These are phyloP conservation scores for Aspergillus bertholletiae DNA, from an alignment of 495 filamentous ascomycete genomes.

Conservation along the genomic window DNA sequence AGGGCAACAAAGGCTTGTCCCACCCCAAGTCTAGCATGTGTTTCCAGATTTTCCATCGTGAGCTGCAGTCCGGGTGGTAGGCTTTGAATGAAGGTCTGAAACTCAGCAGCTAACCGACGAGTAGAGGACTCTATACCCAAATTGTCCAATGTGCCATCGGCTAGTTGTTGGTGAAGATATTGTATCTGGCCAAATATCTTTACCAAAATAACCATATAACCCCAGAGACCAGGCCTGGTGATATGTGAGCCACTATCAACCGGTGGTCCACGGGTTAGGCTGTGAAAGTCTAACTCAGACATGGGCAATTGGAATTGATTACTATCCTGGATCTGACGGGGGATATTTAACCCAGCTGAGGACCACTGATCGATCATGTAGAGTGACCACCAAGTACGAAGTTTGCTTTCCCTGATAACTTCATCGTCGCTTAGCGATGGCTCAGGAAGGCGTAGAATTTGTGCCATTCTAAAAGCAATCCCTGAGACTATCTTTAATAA, in stretches of 20 bases:
- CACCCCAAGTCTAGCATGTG: constrained; percentile 15
- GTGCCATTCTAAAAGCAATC: constrained; percentile 19
- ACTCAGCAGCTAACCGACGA: not conserved
- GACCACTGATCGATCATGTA: constrained; percentile 27
- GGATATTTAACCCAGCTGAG: constrained; percentile 18
- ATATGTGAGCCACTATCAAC: not conserved
- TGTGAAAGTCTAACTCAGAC: not conserved
- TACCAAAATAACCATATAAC: constrained; percentile 18
- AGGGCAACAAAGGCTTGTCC: constrained; percentile 25
- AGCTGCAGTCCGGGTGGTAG: not conserved
- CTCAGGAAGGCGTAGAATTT: constrained; percentile 16
- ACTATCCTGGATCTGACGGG: constrained; percentile 12
- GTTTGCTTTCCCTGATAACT: constrained; percentile 17
- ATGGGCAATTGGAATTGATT: not conserved
- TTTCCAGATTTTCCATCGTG: constrained; percentile 13
- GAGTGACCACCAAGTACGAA: constrained; percentile 23
- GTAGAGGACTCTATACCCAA: constrained; percentile 5
- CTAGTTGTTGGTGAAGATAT: constrained; percentile 13
- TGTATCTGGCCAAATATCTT: constrained; percentile 19
- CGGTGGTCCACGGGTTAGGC: not conserved
- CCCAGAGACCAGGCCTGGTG: constrained; percentile 11
- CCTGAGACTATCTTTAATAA: constrained; percentile 5
- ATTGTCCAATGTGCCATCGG: constrained; percentile 9
- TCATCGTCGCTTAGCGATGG: constrained; percentile 9
- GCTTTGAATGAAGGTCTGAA: not conserved